Base-by-base conservation (phyloP, 768 basidiomycete genomes). In the Rhodotorula taiwanensis region DNA sequence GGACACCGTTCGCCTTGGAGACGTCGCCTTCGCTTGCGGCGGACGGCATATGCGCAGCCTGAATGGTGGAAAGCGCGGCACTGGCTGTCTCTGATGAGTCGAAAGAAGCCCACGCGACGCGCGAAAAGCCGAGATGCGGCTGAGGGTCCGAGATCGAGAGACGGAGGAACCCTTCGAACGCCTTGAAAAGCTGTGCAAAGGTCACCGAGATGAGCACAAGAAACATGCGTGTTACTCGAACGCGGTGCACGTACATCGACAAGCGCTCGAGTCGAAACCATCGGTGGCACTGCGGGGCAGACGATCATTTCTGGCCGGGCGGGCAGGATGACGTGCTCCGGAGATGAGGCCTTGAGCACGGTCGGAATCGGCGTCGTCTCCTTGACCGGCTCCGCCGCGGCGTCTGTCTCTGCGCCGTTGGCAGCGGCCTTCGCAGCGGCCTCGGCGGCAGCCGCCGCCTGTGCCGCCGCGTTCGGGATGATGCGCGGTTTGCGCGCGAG, bases 251-350 rank as follows among this genome's bases (percentile, higher is more conserved):
- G 27, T 44, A 73, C 72, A 18, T 49, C 59, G 31, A 70, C 64
- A 21, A 73, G 61, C 6, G 63, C 65, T 5, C 49, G 39, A 15
- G 58, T 28, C 14, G 59, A 42, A 21, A 72, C 49, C 2, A 55
- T 62, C 2, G 61, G 59, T 23, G 67, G 52, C 9, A 73, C 49
- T n/a, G 62, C 41, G 44, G 64, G 58, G 47, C 70, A 48, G 47
- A 64, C 39, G 9, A 73, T 31, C 41, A 54, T 58, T 28, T 65
- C 47, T 23, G 67, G 59, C 44, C 34, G 20, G 0, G 57, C 47
- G 13, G 64, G 66, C 30, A 71, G 49, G 21, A 59, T 27, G 30
- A 72, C 53, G n/a, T 28, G 48, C 49, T 69, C 70, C 7, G 65
- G 52, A 18, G 33, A 31, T 5, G 31, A 15, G 13, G 54, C 11